These are phyloP conservation scores for Sporothrix globosa DNA, from an alignment of 2,329 filamentous ascomycete genomes.

Conservation along the genomic window DNA sequence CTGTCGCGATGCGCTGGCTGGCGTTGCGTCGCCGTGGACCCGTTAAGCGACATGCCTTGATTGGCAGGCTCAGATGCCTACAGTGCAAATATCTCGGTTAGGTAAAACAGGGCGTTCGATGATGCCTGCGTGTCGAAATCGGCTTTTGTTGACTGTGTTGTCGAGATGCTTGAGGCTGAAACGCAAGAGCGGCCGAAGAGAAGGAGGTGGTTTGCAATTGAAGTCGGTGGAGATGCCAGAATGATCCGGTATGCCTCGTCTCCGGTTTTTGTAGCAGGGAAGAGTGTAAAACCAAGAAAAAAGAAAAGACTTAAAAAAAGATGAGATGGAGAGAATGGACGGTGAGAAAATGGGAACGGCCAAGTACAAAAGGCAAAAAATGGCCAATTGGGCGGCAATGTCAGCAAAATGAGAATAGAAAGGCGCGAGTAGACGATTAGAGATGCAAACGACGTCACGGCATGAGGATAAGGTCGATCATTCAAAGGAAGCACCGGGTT, in stretches of 20 bases:
- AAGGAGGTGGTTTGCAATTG: no score
- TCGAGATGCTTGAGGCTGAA: background rate
- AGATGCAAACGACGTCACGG: conserved; percentile 27
- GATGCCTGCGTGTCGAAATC: background rate
- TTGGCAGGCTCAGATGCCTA: conserved; percentile 23
- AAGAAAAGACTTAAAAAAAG: background rate
- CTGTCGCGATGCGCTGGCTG: conserved; percentile 28
- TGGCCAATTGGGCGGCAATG: conserved; percentile 25
- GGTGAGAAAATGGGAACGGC: background rate
- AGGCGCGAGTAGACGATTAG: background rate
- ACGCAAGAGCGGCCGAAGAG: background rate
- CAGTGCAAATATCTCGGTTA: conserved; percentile 11
- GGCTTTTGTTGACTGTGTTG: background rate
- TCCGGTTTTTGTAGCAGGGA: conserved; percentile 16
- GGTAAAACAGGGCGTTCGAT: background rate
- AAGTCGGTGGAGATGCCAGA: background rate
- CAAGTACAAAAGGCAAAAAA: background rate
- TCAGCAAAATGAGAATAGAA: conserved; percentile 24
- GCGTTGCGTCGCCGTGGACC: conserved; percentile 28
- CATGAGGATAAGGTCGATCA: background rate
- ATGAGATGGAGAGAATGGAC: conserved; percentile 5
- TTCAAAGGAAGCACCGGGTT: background rate
- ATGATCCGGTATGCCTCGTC: background rate
- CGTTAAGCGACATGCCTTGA: conserved; percentile 25
- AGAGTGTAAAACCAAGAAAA: background rate